Evolutionary conservation across 192 early-diverging fungal genomes (phyloP).

Genomic region (Coemansia sp.): DNA sequence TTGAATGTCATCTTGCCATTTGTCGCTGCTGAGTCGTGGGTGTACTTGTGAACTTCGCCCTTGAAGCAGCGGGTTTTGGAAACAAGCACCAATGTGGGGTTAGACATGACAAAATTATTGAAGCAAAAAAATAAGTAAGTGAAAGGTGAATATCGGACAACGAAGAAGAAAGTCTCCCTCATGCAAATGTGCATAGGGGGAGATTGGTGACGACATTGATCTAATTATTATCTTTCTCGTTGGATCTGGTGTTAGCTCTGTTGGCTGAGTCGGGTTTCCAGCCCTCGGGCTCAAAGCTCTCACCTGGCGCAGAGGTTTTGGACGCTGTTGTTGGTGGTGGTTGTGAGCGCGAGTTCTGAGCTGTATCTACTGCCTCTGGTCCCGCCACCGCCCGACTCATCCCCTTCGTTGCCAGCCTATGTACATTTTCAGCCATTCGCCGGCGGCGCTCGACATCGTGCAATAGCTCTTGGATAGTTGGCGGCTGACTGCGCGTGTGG

Average conservation of each 20-base stretch:
- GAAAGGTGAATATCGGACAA: not conserved
- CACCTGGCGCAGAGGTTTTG: conserved; percentile 29
- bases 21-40: conserved; percentile 66
- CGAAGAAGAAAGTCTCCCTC: not conserved
- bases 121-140: not conserved
- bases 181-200: not conserved
- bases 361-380: not conserved
- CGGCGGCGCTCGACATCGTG: conserved; percentile 41
- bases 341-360: conserved; percentile 13
- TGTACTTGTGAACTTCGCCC: conserved; percentile 74
- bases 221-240: not conserved
- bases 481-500: conserved; percentile 41
- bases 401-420: conserved; percentile 18
- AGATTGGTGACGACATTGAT: not conserved
- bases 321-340: conserved; percentile 6
- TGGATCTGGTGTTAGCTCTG: not conserved
- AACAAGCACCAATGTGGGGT: conserved; percentile 37
- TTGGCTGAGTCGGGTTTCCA: conserved; percentile 21
- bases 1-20: conserved; percentile 78
- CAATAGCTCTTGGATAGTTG: conserved; percentile 34
- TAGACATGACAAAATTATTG: conserved; percentile 21
- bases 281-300: conserved; percentile 37
- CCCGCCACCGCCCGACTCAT: not conserved
- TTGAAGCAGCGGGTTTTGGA: conserved; percentile 68
- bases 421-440: conserved; percentile 32